Evolutionary conservation across 1,284 basidiomycete genomes (phyloP).

Genomic region (Ceratobasidium sp.): DNA sequence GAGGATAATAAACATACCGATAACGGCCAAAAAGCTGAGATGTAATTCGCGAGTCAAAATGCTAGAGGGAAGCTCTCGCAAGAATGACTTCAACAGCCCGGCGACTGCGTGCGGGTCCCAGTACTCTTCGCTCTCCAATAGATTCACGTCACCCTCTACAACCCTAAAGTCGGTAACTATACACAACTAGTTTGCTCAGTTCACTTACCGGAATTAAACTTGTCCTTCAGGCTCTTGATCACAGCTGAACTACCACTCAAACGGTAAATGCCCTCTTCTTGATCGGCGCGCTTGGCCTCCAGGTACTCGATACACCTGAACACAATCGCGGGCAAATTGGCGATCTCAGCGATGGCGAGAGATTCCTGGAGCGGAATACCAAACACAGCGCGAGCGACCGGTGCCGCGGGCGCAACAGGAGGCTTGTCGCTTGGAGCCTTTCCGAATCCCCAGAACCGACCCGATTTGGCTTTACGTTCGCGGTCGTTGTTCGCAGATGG

Average conservation of each 20-base stretch:
- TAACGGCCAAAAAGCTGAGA: slow-evolving; percentile 84
- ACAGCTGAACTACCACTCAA: slow-evolving; percentile 91
- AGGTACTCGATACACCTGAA: slow-evolving; percentile 93
- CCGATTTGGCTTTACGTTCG: slow-evolving; percentile 86
- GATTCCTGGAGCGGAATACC: slow-evolving; percentile 88
- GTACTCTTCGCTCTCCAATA: slow-evolving; percentile 83
- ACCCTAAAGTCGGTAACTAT: neutral
- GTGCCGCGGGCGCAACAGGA: slow-evolving; percentile 48
- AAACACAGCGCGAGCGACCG: slow-evolving; percentile 79
- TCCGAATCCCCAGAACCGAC: slow-evolving; percentile 84
- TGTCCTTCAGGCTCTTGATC: slow-evolving; percentile 91
- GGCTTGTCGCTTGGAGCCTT: slow-evolving; percentile 44
- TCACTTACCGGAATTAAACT: slow-evolving; percentile 82
- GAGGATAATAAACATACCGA: slow-evolving; percentile 64
- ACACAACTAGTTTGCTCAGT: neutral
- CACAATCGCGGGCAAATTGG: slow-evolving; percentile 90
- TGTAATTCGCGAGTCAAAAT: slow-evolving; percentile 92
- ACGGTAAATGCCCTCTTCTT: slow-evolving; percentile 98
- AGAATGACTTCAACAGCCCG: slow-evolving; percentile 87
- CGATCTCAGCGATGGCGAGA: slow-evolving; percentile 86
- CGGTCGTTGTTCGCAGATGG: slow-evolving; percentile 57
- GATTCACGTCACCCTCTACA: slow-evolving; percentile 88
- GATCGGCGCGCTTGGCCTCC: slow-evolving; percentile 88
- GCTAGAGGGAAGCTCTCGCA: slow-evolving; percentile 89
- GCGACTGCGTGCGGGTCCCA: slow-evolving; percentile 97